Conservation (phyloP, 192 early-diverging fungal genomes). For the Backusella morwellensis region DNA sequence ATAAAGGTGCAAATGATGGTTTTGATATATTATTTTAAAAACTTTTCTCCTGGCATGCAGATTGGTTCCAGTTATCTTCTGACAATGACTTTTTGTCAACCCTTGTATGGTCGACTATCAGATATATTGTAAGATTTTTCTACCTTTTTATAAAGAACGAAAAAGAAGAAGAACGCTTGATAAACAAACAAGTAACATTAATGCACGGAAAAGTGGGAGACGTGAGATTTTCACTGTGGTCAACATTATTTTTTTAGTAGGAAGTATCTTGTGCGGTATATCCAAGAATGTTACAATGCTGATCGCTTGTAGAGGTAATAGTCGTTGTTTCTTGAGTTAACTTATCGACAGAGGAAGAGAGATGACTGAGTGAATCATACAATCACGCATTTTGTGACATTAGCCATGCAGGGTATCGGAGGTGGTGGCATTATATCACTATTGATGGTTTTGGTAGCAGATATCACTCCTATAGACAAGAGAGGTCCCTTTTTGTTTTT, state of each 20-base stretch:
- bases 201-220: conserved; percentile 37
- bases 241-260: conserved; percentile 65
- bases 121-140: conserved; percentile 27
- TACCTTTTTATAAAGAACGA: background rate
- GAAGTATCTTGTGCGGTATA: conserved; percentile 64
- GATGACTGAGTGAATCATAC: background rate
- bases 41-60: background rate
- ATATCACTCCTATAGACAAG: conserved; percentile 60
- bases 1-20: background rate
- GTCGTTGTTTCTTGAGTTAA: background rate
- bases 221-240: conserved; percentile 59
- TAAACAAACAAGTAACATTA: background rate
- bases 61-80: background rate
- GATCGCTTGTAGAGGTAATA: conserved; percentile 49
- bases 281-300: conserved; percentile 50
- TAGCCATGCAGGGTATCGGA: conserved; percentile 74
- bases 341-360: background rate
- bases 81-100: background rate
- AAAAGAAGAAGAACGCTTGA: background rate
- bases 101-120: background rate
- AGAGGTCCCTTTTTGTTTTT: background rate
- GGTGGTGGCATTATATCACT: conserved; percentile 45
- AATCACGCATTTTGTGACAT: background rate
- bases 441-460: conserved; percentile 68
- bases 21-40: background rate